Evolutionary conservation across 2,329 filamentous ascomycete genomes (phyloP).

Genomic region (Botrytis porri): DNA sequence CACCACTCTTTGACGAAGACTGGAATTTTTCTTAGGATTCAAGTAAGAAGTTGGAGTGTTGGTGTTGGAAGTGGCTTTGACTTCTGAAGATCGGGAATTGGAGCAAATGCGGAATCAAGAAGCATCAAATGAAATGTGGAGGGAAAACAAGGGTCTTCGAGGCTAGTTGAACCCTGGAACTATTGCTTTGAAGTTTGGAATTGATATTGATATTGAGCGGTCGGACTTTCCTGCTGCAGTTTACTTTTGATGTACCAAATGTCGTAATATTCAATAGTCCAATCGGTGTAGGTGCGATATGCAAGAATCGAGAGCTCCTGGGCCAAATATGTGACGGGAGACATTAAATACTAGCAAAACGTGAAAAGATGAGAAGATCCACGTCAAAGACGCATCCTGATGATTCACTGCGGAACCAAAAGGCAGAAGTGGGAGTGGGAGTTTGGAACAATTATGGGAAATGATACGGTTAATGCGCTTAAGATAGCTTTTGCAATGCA

Average conservation of each 20-base stretch:
- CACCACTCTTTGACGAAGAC: not conserved
- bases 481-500: not conserved
- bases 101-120: not conserved
- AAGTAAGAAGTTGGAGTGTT: not conserved
- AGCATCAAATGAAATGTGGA: conserved; percentile 1
- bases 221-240: conserved; percentile 7
- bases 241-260: not conserved
- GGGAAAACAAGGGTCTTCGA: conserved; percentile 12
- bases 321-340: not conserved
- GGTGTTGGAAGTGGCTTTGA: conserved; percentile 2
- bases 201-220: not conserved
- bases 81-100: not conserved
- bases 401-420: not conserved
- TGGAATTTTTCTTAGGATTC: not conserved
- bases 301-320: not conserved
- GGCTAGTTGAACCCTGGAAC: not conserved
- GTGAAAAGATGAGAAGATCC: not conserved
- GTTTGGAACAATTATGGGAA: not conserved
- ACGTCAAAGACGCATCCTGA: not conserved
- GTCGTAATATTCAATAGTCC: not conserved
- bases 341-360: not conserved
- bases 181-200: not conserved
- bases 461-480: conserved; percentile 8
- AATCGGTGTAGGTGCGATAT: not conserved
- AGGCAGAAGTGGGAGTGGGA: not conserved